Base-by-base conservation (phyloP, 1,284 basidiomycete species). In the Psilocybe mexicana region DNA sequence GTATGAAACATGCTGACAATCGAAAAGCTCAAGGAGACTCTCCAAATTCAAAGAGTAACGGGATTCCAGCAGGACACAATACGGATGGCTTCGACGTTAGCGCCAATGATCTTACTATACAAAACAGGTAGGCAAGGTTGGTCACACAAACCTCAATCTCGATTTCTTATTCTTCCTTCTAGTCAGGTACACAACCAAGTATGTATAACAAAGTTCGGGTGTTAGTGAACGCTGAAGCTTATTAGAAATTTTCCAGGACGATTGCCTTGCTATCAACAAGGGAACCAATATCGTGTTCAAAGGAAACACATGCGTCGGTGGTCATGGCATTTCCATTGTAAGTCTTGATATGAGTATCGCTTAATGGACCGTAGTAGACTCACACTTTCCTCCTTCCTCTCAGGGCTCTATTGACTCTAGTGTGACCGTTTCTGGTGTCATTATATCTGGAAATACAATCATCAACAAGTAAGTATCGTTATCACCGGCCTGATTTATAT, bases 241-340 rank as follows among this genome's bases (percentile, higher is more conserved):
- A 23, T 25, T 25, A 43, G 43, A 33, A 8, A 44, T 36, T 46
- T 36, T 47, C n/a, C 61, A 86, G 74, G 85, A 88, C 59, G 85
- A 88, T 64, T 87, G 86, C 60, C 68, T 87, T 33, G 83, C 86
- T 12, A 82, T 87, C 65, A 86, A 84, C 67, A 70, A 69, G 38
- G 86, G 85, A 6, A 71, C 72, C 33, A 83, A 82, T 67, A 82
- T 88, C 57, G 64, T 78, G 45, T 83, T 87, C 68, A 71, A 76
- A 52, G 69, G 79, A 38, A 85, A 83, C 66, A 76, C 74, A 18
- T 88, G 86, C 69, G 71, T 72, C 1, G 74, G 76, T 7, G 84
- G 86, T 3, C 86, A 88, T 58, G 85, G 86, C 30, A 79, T 85
- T 58, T 85, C 83, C 2, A 76, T 88, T 26, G 78, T 79, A 59